These are phyloP conservation scores for Tuber melanosporum DNA, from an alignment of 495 filamentous ascomycete species.

Conservation along the genomic window DNA sequence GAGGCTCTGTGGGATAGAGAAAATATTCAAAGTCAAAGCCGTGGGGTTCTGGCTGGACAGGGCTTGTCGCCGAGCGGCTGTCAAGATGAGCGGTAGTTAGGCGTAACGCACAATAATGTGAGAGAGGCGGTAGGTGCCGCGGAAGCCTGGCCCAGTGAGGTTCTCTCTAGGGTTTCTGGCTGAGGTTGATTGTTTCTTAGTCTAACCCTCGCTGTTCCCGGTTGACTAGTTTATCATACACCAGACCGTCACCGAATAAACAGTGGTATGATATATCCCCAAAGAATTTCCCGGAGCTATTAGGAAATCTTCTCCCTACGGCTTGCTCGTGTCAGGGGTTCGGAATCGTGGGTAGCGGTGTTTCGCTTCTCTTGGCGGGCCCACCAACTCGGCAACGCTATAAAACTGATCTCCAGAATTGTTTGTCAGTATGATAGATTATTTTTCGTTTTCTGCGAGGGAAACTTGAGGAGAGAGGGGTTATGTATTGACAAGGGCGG, in stretches of 20 bases:
- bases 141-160: neutral
- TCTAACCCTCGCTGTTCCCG: neutral
- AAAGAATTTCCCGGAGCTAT: neutral
- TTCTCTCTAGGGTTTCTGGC: neutral
- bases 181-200: neutral
- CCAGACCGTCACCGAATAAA: neutral
- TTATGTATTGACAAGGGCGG: neutral
- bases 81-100: neutral
- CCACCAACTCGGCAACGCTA: neutral
- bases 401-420: neutral
- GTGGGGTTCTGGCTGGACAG: neutral
- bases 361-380: neutral
- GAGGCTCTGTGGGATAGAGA: neutral
- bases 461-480: neutral
- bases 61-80: neutral
- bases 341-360: neutral
- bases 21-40: neutral
- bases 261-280: neutral
- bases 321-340: neutral
- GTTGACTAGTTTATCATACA: neutral
- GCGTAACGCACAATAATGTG: neutral
- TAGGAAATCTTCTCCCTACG: neutral
- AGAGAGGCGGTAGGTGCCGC: neutral
- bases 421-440: neutral
- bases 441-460: neutral